Base-by-base conservation (phyloP, 108 stramenopile species). In the Ochromonas danica region DNA sequence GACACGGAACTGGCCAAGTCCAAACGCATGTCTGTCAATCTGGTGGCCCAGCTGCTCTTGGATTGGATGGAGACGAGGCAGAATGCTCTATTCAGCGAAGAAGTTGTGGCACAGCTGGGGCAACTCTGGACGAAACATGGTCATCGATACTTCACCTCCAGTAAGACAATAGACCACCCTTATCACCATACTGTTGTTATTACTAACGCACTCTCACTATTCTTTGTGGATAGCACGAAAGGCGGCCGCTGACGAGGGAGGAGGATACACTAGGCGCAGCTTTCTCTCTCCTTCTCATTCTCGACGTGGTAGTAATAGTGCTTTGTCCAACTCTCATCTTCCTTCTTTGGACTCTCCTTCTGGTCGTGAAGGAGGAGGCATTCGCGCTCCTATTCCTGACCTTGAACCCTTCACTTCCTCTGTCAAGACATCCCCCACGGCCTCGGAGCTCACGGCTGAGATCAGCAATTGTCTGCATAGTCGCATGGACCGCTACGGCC, bases 11-110 rank as follows among this genome's bases (percentile, higher is more conserved):
- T 14, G 3, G 31, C 31, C 3, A 67, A 67, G 25, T 35, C 33
- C 17, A 67, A 33, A 36, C 3, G 25, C 3, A 67, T 67, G 17
- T 6, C 63, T 6, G 17, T 25, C 31, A 67, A 67, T 67, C 10
- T 67, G 30, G 6, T 67, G 31, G 17, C 63, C 10, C 63, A 67
- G 25, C 25, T 67, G 31, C 25, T 67, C 6, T 25, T 67, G 3
- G 63, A 67, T 22, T 67, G 63, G 63, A 28, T 67, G 30, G 63
- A 67, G 25, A 31, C 63, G 35, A 28, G 63, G 31, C 3, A 28
- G 3, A 36, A 67, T 67, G 30, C 63, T 36, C 6, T 67, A 10
- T 67, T 67, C 6, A 67, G 31, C 25, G 31, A 28, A 31, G 30
- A 67, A 6, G 31, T 35, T 36, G 31, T 67, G 3, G 31, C 6